Evolutionary conservation across 2,329 filamentous ascomycete species (phyloP).

Genomic region (Colletotrichum viniferum): DNA sequence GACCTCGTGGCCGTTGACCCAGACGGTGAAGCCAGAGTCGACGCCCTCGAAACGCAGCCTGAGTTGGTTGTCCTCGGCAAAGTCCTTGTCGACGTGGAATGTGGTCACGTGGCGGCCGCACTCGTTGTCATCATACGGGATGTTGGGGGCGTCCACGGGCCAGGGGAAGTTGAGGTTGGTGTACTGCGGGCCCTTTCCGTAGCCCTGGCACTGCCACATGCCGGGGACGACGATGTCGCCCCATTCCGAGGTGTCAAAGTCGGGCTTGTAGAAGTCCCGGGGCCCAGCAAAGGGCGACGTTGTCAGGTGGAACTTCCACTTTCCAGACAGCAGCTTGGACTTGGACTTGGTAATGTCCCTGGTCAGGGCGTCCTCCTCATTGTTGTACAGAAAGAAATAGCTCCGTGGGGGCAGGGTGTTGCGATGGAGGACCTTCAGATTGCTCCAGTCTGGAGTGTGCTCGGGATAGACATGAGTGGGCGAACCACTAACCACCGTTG

Average conservation of each 20-base stretch:
- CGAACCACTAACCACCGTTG: not conserved
- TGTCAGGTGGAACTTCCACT: constrained; percentile 58
- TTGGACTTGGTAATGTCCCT: constrained; percentile 42
- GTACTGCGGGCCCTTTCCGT: constrained; percentile 68
- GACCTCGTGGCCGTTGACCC: constrained; percentile 69
- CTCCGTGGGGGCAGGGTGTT: constrained; percentile 60
- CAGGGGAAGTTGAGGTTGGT: constrained; percentile 73
- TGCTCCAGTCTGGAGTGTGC: constrained; percentile 61
- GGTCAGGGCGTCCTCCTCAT: constrained; percentile 50
- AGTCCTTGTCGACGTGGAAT: constrained; percentile 56
- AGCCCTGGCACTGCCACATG: constrained; percentile 74
- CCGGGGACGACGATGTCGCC: constrained; percentile 64
- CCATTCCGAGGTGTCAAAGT: constrained; percentile 46
- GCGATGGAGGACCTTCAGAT: constrained; percentile 59
- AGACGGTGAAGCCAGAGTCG: constrained; percentile 73
- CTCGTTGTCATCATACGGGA: constrained; percentile 69
- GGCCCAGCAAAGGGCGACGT: constrained; percentile 51
- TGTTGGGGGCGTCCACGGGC: constrained; percentile 68
- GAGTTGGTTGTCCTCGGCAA: constrained; percentile 54
- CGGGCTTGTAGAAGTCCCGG: constrained; percentile 38
- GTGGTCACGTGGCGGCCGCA: constrained; percentile 65
- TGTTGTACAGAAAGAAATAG: constrained; percentile 58
- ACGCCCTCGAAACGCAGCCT: constrained; percentile 78
- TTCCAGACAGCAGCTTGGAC: constrained; percentile 52
- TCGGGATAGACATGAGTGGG: constrained; percentile 29